A percentile compares a stretch with the other conserved stretches of the same genome.
Evolutionary conservation across 352 stramenopile genomes (phyloP).

Genomic region (Pythium phragmiticola): DNA sequence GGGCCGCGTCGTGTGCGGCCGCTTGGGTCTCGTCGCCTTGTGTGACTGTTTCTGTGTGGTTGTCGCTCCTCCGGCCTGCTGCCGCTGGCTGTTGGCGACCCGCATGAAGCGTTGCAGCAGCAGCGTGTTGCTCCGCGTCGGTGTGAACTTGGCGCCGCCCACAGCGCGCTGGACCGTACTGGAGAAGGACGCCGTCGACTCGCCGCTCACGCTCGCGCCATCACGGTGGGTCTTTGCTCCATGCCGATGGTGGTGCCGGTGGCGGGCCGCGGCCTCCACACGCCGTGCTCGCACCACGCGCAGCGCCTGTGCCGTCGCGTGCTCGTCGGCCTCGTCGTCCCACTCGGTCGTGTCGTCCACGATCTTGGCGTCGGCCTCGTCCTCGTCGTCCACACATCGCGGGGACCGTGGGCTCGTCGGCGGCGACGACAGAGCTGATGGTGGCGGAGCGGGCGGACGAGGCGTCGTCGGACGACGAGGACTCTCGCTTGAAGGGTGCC

Average conservation of each 20-base stretch:
- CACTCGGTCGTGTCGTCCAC: constrained; percentile 13
- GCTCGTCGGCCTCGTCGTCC: constrained; percentile 15
- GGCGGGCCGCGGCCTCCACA: constrained; percentile 7
- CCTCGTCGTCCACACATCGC: constrained; percentile 1
- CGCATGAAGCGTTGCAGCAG: constrained; percentile 60
- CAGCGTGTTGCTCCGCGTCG: constrained; percentile 48
- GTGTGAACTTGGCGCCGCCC: constrained; percentile 58
- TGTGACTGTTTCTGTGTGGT: neutral
- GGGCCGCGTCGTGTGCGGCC: constrained; percentile 17
- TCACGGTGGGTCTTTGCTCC: neutral
- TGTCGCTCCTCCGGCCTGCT: neutral
- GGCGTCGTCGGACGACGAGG: constrained; percentile 9
- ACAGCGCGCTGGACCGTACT: constrained; percentile 26
- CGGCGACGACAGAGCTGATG: neutral
- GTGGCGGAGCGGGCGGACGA: neutral
- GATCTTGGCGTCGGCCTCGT: constrained; percentile 4
- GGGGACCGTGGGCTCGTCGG: neutral
- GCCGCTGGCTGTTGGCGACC: constrained; percentile 11
- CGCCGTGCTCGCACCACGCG: constrained; percentile 7
- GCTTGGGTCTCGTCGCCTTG: neutral
- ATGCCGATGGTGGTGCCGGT: neutral
- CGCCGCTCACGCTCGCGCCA: constrained; percentile 10
- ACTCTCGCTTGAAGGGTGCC: neutral
- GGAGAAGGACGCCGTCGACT: constrained; percentile 26
- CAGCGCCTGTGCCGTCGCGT: constrained; percentile 8